A percentile compares a stretch with the other conserved stretches of the same genome.
phyloP scores from a whole-genome alignment of 306 rosid genomes.

The Glycyrrhiza uralensis region DNA sequence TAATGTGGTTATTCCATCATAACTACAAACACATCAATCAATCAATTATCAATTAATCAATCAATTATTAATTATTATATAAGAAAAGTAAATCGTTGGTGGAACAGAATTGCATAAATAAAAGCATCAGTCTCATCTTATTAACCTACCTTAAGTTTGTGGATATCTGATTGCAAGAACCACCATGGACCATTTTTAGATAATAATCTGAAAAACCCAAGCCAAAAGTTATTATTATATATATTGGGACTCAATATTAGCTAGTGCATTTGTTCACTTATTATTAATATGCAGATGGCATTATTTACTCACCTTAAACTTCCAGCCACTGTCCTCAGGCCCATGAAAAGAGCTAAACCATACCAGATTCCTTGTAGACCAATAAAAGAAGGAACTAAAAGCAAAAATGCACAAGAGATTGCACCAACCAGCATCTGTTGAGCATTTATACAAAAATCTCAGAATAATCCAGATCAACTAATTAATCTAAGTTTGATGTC shows the following conservation, averaged over 20 bases:
- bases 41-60: too few relatives aligned
- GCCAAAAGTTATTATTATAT: not conserved
- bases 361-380: slow-evolving; percentile 19
- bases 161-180: slow-evolving; percentile 4
- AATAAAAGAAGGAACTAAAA: not conserved
- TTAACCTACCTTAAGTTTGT: not conserved
- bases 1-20: not conserved
- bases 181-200: slow-evolving; percentile 11
- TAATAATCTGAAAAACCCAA: not conserved
- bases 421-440: slow-evolving; percentile 9
- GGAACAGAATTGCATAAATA: not conserved
- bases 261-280: too few relatives aligned
- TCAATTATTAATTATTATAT: too few relatives aligned
- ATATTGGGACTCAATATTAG: not conserved
- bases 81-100: too few relatives aligned
- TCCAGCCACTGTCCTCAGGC: slow-evolving; percentile 11
- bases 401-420: slow-evolving; percentile 5
- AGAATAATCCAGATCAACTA: not conserved
- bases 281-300: not conserved
- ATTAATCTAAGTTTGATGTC: not conserved
- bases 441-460: not conserved
- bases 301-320: not conserved
- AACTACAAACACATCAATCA: too few relatives aligned
- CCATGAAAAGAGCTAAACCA: slow-evolving; percentile 22
- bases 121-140: not conserved